Conservation (phyloP, 2,329 filamentous ascomycete species). For the Talaromyces funiculosus region DNA sequence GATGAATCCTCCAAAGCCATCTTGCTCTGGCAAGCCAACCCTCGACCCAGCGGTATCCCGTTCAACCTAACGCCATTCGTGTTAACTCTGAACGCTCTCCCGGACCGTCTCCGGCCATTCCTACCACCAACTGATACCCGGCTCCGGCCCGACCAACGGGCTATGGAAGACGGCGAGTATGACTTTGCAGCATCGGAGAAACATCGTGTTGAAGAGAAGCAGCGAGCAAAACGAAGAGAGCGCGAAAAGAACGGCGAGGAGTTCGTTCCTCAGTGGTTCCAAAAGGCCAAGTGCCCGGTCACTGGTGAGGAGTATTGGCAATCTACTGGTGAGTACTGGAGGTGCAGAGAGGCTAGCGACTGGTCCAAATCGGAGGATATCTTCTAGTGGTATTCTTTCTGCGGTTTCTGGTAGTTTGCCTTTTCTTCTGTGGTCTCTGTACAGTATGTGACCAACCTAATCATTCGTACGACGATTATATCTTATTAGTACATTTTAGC, state of each 20-base stretch:
- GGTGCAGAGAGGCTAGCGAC: conserved; percentile 54
- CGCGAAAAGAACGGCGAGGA: conserved; percentile 75
- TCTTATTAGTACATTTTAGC: neutral
- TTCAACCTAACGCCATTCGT: conserved; percentile 98
- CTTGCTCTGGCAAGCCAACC: conserved; percentile 86
- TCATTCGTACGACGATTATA: neutral
- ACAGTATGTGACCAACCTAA: neutral
- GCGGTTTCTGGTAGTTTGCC: neutral
- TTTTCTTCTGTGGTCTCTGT: neutral
- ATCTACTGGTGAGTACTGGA: conserved; percentile 87
- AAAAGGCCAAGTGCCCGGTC: conserved; percentile 62
- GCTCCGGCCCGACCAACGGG: conserved; percentile 87
- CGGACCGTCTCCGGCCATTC: conserved; percentile 69
- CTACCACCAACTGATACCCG: conserved; percentile 90
- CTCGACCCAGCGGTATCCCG: conserved; percentile 74
- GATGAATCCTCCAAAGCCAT: conserved; percentile 68
- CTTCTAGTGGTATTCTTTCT: conserved; percentile 44
- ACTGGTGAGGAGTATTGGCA: conserved; percentile 90
- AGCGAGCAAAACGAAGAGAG: conserved; percentile 66
- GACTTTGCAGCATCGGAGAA: conserved; percentile 91
- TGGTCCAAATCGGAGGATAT: conserved; percentile 73
- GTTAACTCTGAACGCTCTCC: conserved; percentile 85
- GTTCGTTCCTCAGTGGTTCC: conserved; percentile 82
- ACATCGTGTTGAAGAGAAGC: conserved; percentile 86
- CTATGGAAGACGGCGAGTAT: conserved; percentile 98